Evolutionary conservation across 345 rosid genomes (phyloP).

Genomic region (Combretum micranthum): DNA sequence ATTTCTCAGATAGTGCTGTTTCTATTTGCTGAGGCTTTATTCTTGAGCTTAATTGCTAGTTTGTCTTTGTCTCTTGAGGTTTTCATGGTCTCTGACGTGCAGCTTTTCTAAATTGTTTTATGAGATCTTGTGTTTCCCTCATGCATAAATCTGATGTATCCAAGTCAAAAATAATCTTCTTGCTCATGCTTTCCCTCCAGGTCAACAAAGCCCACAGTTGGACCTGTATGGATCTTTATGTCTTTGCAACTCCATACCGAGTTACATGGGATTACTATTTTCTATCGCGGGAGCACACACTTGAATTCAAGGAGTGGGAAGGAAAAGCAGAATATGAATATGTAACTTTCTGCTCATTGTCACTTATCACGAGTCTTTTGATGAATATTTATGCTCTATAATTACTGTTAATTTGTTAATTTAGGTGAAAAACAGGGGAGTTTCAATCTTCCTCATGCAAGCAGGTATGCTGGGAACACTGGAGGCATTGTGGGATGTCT

Average conservation of each 20-base stretch:
- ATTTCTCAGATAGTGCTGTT: too few relatives aligned
- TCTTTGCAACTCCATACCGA: conserved; percentile 90
- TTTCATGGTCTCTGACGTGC: too few relatives aligned
- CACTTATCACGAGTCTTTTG: neutral
- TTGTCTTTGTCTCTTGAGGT: too few relatives aligned
- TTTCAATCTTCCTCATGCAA: conserved; percentile 94
- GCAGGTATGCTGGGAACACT: conserved; percentile 98
- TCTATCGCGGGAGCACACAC: conserved; percentile 70
- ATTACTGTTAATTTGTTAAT: neutral
- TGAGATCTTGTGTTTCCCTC: neutral
- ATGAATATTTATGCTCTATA: neutral
- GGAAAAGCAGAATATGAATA: conserved; percentile 80
- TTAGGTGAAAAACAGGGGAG: conserved; percentile 82
- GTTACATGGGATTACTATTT: conserved; percentile 96
- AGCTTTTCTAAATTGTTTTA: too few relatives aligned
- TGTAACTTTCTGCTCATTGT: conserved; percentile 35
- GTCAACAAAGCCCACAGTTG: conserved; percentile 80
- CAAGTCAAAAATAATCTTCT: neutral
- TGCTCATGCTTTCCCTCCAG: conserved; percentile 23
- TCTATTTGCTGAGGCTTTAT: too few relatives aligned
- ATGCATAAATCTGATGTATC: neutral
- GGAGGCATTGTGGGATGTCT: conserved; percentile 89
- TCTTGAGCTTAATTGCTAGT: too few relatives aligned
- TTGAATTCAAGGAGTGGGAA: conserved; percentile 79
- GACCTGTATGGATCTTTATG: conserved; percentile 96